Percentiles rank a stretch among this genome's conserved stretches.
Conservation (phyloP, 2,329 filamentous ascomycete species). For the Aschersonia sp. region DNA sequence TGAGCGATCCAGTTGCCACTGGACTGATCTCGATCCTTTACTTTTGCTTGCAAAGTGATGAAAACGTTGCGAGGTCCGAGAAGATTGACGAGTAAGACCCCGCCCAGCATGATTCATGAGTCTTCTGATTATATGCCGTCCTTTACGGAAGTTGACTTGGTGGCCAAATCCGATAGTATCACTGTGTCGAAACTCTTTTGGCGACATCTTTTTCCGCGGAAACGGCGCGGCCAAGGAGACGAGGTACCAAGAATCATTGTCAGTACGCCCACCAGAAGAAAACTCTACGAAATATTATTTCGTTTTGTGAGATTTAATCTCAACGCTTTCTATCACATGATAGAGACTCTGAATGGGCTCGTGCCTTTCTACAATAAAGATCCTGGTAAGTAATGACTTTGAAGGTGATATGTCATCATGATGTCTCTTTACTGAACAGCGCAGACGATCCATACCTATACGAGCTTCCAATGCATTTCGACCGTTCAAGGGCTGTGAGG, state of each 20-base stretch:
- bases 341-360: slow-evolving; percentile 24
- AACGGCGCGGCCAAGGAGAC: slow-evolving; percentile 2
- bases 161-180: neutral
- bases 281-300: slow-evolving; percentile 46
- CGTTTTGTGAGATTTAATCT: slow-evolving; percentile 36
- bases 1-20: slow-evolving; percentile 14
- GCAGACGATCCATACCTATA: slow-evolving; percentile 40
- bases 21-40: slow-evolving; percentile 16
- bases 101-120: neutral
- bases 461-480: slow-evolving; percentile 46
- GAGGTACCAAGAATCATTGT: slow-evolving; percentile 29
- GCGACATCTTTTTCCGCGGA: slow-evolving; percentile 47
- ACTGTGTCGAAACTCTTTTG: slow-evolving; percentile 32
- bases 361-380: slow-evolving; percentile 24
- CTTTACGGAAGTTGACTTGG: neutral
- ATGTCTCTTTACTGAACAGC: neutral
- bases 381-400: slow-evolving; percentile 17
- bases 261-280: slow-evolving; percentile 37
- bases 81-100: slow-evolving; percentile 12
- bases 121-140: neutral
- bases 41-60: slow-evolving; percentile 15
- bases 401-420: neutral
- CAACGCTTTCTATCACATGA: slow-evolving; percentile 31
- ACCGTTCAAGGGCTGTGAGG: slow-evolving; percentile 53
- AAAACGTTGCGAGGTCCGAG: slow-evolving; percentile 9